Evolutionary conservation across 2,329 filamentous ascomycete genomes (phyloP).

Genomic region (Tolypocladium pustulatum): DNA sequence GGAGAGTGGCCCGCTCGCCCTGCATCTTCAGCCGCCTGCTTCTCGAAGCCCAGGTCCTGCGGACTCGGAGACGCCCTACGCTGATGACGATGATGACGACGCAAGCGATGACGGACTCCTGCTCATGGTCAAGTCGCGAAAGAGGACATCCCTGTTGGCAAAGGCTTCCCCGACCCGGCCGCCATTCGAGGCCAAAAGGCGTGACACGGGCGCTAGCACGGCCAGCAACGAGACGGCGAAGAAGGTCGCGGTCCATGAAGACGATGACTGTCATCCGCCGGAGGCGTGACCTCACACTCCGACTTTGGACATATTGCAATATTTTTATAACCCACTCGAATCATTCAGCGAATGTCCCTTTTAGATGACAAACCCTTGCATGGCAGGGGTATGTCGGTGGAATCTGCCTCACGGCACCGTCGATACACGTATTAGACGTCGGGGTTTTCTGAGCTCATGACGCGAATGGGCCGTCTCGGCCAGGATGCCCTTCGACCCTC

Average conservation of each 20-base stretch:
- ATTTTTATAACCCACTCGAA: not conserved
- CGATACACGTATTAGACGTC: not conserved
- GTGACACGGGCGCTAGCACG: slow-evolving; percentile 50
- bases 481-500: not conserved
- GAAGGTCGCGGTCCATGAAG: slow-evolving; percentile 34
- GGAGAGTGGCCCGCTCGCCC: slow-evolving; percentile 18
- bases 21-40: slow-evolving; percentile 14
- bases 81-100: slow-evolving; percentile 33
- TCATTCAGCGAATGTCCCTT: not conserved
- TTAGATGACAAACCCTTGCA: not conserved
- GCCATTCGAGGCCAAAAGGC: slow-evolving; percentile 31
- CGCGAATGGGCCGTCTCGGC: not conserved
- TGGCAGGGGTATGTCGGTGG: not conserved
- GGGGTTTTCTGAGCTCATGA: not conserved
- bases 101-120: slow-evolving; percentile 46
- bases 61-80: slow-evolving; percentile 3
- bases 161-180: slow-evolving; percentile 10
- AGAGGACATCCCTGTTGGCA: slow-evolving; percentile 20
- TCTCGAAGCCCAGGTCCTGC: slow-evolving; percentile 1
- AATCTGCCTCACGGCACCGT: not conserved
- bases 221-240: slow-evolving; percentile 55
- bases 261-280: slow-evolving; percentile 8
- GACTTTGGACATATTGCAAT: not conserved
- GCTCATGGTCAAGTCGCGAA: slow-evolving; percentile 42
- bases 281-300: not conserved